Evolutionary conservation across 129 eudicot species (phyloP), one percentile per base, ranked within the genome.

Genomic region (Calendula officinalis): DNA sequence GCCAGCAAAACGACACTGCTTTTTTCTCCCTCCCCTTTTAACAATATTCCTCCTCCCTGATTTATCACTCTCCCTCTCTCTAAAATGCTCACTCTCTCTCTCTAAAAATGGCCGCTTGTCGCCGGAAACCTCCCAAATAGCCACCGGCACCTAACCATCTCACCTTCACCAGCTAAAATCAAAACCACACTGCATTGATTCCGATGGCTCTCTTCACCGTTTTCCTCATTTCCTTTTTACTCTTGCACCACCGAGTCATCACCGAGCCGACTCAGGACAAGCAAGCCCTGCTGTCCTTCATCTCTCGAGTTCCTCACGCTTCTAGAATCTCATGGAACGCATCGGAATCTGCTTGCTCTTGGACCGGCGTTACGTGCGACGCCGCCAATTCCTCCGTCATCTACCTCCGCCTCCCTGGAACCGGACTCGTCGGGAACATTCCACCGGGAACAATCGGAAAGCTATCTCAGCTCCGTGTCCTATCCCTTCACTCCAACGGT

Each of bases 331-430:
- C 64, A 12, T 92, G 98, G 98, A 77, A 81, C 56, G 7, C 75
- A 0, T 78, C 89, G 37, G 79, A 54, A 22, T 80, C 96, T 2
- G 77, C 79, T 4, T 92, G 98, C 79, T 48, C 70, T 36, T 92
- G 98, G 98, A 69, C 75, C 58, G 98, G 98, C 8, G 85, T 92
- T 42, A 41, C 52, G 0, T 92, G 98, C 69, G 86, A 88, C 77
- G 10, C 87, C 39, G 49, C 67, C 40, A 72, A 72, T 30, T 43
- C 88, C 17, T 83, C 80, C 45, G 91, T 91, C 17, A 36, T 43
- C 48, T 11, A 11, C 13, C 83, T 91, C 66, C 81, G 88, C 6
- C 89, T 91, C 46, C 98, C 98, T 4, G 98, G 82, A 4, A 73
- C 72, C 10, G 96, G 91, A 7, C 86, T 91, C 3, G 69, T 83